A percentile compares a stretch with the other conserved stretches of the same genome.
These are phyloP conservation scores for Scolecobasidium constrictum DNA, from an alignment of 2,329 filamentous ascomycete species.

Conservation along the genomic window DNA sequence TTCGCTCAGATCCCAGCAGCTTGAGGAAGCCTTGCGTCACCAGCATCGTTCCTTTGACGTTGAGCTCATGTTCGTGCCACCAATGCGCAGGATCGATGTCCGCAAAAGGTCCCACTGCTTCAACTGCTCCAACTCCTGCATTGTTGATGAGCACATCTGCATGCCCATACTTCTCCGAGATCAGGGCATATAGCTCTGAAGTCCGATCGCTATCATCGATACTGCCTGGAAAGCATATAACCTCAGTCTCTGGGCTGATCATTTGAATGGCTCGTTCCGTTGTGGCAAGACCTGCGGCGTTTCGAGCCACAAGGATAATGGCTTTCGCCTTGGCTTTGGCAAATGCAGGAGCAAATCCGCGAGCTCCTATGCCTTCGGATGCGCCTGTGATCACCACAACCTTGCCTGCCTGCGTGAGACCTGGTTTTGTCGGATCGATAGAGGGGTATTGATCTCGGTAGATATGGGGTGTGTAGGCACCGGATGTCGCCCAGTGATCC, in stretches of 20 bases:
- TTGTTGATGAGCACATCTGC: background rate
- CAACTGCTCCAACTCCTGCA: background rate
- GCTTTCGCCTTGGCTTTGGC: constrained; percentile 31
- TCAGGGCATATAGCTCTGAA: background rate
- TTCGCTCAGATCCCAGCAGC: background rate
- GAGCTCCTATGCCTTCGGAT: constrained; percentile 35
- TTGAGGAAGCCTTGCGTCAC: background rate
- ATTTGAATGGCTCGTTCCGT: background rate
- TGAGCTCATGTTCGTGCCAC: background rate
- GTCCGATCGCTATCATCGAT: background rate
- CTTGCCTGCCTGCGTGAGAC: constrained; percentile 29
- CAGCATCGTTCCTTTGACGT: background rate
- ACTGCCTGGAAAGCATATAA: background rate
- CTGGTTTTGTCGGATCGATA: constrained; percentile 29
- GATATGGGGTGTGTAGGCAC: too few relatives aligned
- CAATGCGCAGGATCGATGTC: too few relatives aligned
- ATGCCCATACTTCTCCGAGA: background rate
- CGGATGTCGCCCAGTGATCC: too few relatives aligned
- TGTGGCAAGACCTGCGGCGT: background rate
- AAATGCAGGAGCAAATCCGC: constrained; percentile 30
- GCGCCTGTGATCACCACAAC: constrained; percentile 33
- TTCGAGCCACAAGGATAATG: background rate
- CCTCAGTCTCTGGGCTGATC: background rate
- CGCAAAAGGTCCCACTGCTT: background rate
- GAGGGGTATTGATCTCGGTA: too few relatives aligned